Evolutionary conservation across 2,329 filamentous ascomycete species (phyloP), one percentile per base, ranked within the genome.

Genomic region (Atkinsonella hypoxylon): DNA sequence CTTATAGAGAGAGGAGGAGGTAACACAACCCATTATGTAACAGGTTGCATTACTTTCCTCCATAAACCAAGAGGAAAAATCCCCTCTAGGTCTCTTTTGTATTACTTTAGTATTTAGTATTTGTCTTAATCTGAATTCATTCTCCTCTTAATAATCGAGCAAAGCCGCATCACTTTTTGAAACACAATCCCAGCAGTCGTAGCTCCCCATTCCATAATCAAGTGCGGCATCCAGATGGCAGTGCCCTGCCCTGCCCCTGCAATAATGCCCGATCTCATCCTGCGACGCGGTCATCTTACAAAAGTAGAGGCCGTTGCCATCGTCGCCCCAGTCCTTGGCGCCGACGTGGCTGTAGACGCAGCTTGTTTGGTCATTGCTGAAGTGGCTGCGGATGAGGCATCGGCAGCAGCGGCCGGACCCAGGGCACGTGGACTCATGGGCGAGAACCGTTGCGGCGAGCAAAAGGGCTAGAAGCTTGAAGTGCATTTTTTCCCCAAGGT

Each of bases 291-390:
- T 32, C 13, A 44, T 32, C 26, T 44, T 44, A 18, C 42, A 44
- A 31, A 44, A 47, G 46, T 40, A 47, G 31, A 47, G 20, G 8
- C 46, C 22, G 38, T 47, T 20, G 20, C 46, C 46, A 20, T 47
- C 46, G 17, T 47, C 46, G 38, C 36, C 46, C 46, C 46, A 47
- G 20, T 39, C 46, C 10, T 30, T 30, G 20, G 46, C 38, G 11
- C 46, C 46, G 9, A 47, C 36, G 32, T 20, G 9, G 12, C 30
- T 7, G 22, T 30, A 39, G 34, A 47, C 36, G 17, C 46, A 47
- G 10, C 8, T 18, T n/a, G 46, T 47, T 26, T 47, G 36, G 6
- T 6, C 18, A 15, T 47, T 40, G n/a, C 22, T 31, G 38, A 15
- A 47, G 9, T 18, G 39, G 46, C 15, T 5, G 46, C 38, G 18